Percentiles rank a stretch among this genome's conserved stretches.
These are phyloP conservation scores for Backusella tarrabulga DNA, from an alignment of 192 early-diverging fungal species.

Conservation along the genomic window DNA sequence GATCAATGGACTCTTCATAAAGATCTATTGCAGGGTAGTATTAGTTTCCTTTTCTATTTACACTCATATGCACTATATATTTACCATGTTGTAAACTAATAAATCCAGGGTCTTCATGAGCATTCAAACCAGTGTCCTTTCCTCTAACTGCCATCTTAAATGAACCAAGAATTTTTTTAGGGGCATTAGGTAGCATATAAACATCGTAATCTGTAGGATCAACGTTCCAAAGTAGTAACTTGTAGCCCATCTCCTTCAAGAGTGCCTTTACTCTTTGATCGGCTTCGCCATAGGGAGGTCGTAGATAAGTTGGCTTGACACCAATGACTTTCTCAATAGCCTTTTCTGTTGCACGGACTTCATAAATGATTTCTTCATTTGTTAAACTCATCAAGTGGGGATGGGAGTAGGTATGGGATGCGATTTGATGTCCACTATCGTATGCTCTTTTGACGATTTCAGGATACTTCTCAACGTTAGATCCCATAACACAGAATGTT, in stretches of 20 bases:
- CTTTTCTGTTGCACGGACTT: conserved; percentile 48
- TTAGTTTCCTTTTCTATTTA: not conserved
- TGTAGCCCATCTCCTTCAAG: conserved; percentile 35
- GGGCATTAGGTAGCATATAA: conserved; percentile 17
- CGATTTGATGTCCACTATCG: conserved; percentile 60
- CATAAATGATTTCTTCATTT: conserved; percentile 37
- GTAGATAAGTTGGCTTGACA: conserved; percentile 54
- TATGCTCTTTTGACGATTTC: conserved; percentile 48
- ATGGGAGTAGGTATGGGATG: conserved; percentile 55
- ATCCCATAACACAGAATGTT: conserved; percentile 71
- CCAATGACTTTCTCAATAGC: conserved; percentile 51
- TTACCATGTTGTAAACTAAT: conserved; percentile 40
- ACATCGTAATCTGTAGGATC: conserved; percentile 39
- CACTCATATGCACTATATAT: not conserved
- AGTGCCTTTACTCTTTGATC: conserved; percentile 60
- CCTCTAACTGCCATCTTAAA: conserved; percentile 14
- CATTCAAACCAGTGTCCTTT: conserved; percentile 23
- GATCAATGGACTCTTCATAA: conserved; percentile 12
- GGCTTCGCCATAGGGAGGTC: conserved; percentile 58
- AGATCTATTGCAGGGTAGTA: conserved; percentile 11
- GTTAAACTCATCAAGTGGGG: conserved; percentile 45
- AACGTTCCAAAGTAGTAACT: conserved; percentile 36
- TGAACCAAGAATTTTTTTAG: conserved; percentile 12
- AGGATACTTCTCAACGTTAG: conserved; percentile 44
- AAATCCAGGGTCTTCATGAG: conserved; percentile 33